Conservation (phyloP, 2,329 filamentous ascomycete genomes). For the Ophiostoma sp. region DNA sequence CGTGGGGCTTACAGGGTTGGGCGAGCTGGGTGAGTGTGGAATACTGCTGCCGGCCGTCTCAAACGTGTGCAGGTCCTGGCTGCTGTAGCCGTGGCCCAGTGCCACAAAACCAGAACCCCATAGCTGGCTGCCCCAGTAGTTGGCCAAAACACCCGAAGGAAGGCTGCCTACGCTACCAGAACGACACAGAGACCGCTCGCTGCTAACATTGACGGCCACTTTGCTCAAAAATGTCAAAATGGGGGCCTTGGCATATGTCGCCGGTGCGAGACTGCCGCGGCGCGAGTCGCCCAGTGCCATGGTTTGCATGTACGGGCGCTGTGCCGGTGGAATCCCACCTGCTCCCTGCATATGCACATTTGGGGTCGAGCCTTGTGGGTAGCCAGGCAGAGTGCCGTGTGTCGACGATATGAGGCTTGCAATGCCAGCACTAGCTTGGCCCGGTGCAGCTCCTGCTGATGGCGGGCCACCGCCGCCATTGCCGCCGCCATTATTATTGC, state of each 20-base stretch:
- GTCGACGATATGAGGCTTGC: conserved; percentile 81
- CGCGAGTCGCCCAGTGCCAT: conserved; percentile 42
- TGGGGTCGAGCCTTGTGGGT: not conserved
- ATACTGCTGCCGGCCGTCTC: conserved; percentile 21
- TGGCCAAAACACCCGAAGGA: conserved; percentile 82
- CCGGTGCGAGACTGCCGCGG: conserved; percentile 67
- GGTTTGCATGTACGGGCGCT: conserved; percentile 32
- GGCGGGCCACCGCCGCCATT: conserved; percentile 11
- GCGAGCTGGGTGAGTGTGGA: conserved; percentile 3
- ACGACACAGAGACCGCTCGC: conserved; percentile 61
- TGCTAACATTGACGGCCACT: conserved; percentile 73
- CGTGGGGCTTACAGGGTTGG: conserved; percentile 27
- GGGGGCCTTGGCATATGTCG: conserved; percentile 77
- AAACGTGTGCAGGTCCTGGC: conserved; percentile 11
- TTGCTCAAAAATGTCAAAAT: conserved; percentile 81
- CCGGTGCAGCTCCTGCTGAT: conserved; percentile 36
- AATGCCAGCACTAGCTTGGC: conserved; percentile 64
- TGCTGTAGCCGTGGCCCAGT: conserved; percentile 13
- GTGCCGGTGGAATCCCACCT: not conserved
- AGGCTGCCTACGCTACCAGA: conserved; percentile 64
- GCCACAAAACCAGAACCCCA: conserved; percentile 48
- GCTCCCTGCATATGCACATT: not conserved
- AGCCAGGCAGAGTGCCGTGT: conserved; percentile 67
- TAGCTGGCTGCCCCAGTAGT: conserved; percentile 85
- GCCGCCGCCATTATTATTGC: not conserved